These are phyloP conservation scores for Licmophora abbreviata DNA, from an alignment of 108 stramenopile species.

Conservation along the genomic window DNA sequence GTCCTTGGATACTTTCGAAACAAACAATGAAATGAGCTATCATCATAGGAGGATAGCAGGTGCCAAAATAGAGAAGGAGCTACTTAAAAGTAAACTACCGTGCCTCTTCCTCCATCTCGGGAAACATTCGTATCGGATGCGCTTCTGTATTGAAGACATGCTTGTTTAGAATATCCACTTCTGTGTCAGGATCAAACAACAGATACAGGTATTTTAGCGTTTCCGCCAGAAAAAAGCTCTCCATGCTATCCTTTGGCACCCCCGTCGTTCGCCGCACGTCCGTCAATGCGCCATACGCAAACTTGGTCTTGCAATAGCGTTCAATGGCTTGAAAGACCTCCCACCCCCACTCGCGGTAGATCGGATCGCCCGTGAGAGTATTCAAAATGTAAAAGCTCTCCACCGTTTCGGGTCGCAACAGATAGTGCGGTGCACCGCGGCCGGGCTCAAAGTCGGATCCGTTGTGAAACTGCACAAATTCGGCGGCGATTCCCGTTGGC, in stretches of 20 bases:
- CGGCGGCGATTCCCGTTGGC: constrained; percentile 86
- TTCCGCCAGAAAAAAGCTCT: constrained; percentile 95
- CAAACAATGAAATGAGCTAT: too few species aligned
- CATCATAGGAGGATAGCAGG: too few species aligned
- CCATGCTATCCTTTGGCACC: constrained; percentile 78
- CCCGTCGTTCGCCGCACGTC: constrained; percentile 42
- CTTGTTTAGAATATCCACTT: constrained; percentile 72
- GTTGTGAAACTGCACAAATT: constrained; percentile 52
- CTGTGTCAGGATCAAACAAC: constrained; percentile 87
- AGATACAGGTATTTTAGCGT: constrained; percentile 95
- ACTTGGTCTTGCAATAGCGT: constrained; percentile 67
- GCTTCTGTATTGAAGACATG: constrained; percentile 98
- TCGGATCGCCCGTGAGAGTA: constrained; percentile 86
- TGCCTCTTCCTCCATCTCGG: constrained; percentile 9
- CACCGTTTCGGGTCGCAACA: constrained; percentile 89
- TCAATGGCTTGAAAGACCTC: constrained; percentile 92
- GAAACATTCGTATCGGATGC: constrained; percentile 77
- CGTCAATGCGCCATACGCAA: constrained; percentile 70
- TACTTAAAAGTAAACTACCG: too few species aligned
- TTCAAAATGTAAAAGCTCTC: constrained; percentile 63
- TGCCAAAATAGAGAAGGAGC: too few species aligned
- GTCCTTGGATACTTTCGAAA: constrained; percentile 23
- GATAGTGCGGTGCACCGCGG: constrained; percentile 61
- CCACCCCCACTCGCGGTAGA: constrained; percentile 97
- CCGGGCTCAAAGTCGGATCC: constrained; percentile 64